These are phyloP conservation scores for Trichopus zeylanicus DNA, from an alignment of 116 monocot species.

Conservation along the genomic window DNA sequence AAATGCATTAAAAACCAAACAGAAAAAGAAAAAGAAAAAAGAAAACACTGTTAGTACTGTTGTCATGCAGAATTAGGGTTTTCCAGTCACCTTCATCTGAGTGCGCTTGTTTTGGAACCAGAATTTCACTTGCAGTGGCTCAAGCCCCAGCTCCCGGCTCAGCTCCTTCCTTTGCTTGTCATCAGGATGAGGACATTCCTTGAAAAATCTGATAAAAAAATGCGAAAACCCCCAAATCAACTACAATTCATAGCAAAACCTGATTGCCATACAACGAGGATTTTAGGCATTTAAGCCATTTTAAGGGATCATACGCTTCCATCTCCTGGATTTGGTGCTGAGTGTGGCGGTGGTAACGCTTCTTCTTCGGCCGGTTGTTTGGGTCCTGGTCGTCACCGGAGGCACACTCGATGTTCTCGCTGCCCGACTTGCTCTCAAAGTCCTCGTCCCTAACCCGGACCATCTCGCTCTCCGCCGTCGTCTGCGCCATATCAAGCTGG, in stretches of 20 bases:
- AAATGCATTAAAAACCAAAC: too few species aligned
- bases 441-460: constrained; percentile 44
- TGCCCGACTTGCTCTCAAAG: constrained; percentile 59
- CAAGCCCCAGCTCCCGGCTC: constrained; percentile 75
- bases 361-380: constrained; percentile 51
- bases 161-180: constrained; percentile 97
- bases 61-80: too few species aligned
- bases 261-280: background rate
- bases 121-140: constrained; percentile 92
- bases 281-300: background rate
- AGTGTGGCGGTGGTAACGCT: constrained; percentile 91
- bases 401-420: constrained; percentile 58
- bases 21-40: too few species aligned
- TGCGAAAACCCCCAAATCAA: background rate
- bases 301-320: constrained; percentile 89
- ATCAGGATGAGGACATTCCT: constrained; percentile 95
- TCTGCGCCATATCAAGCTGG: constrained; percentile 31
- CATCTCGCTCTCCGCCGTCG: constrained; percentile 38
- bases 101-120: constrained; percentile 99
- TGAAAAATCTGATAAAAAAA: constrained; percentile 62
- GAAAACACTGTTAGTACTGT: too few species aligned
- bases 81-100: constrained; percentile 75
- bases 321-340: constrained; percentile 96
- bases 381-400: constrained; percentile 72
- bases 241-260: background rate